Percentiles rank a stretch among this genome's conserved stretches.
phyloP scores from a whole-genome alignment of 352 stramenopile species.

The Pythium monospermum region DNA sequence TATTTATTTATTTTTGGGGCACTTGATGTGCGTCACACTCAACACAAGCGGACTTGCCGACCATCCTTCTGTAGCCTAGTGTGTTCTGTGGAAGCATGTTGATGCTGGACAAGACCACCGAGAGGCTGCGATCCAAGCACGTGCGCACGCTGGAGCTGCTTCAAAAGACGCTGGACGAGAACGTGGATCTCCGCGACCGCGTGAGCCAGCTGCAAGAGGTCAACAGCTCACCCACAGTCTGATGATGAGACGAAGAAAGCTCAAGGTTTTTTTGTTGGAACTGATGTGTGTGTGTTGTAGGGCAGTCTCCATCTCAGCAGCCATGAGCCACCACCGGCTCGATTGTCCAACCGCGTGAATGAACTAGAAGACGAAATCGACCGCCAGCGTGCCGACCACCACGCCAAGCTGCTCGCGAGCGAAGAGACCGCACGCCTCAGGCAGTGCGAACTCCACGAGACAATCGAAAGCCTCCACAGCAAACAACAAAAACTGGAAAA shows the following conservation, averaged over 20 bases:
- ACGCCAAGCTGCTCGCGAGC: conserved; percentile 26
- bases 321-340: conserved; percentile 16
- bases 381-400: conserved; percentile 41
- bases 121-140: conserved; percentile 74
- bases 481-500: conserved; percentile 52
- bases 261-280: no score
- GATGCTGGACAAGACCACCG: conserved; percentile 54
- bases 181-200: conserved; percentile 53
- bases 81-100: no score
- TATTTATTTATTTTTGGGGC: no score
- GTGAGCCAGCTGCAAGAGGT: conserved; percentile 50
- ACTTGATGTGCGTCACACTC: neutral
- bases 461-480: conserved; percentile 27
- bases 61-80: no score
- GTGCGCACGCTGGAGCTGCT: conserved; percentile 73
- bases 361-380: conserved; percentile 65
- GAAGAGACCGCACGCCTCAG: conserved; percentile 30
- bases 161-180: conserved; percentile 77
- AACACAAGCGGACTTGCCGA: no score
- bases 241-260: no score
- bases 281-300: conserved; percentile 7
- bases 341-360: conserved; percentile 36
- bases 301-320: conserved; percentile 46
- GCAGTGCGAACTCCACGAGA: conserved; percentile 24
- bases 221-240: neutral